phyloP scores from a whole-genome alignment of 768 basidiomycete genomes.

The Lactarius trivialis region DNA sequence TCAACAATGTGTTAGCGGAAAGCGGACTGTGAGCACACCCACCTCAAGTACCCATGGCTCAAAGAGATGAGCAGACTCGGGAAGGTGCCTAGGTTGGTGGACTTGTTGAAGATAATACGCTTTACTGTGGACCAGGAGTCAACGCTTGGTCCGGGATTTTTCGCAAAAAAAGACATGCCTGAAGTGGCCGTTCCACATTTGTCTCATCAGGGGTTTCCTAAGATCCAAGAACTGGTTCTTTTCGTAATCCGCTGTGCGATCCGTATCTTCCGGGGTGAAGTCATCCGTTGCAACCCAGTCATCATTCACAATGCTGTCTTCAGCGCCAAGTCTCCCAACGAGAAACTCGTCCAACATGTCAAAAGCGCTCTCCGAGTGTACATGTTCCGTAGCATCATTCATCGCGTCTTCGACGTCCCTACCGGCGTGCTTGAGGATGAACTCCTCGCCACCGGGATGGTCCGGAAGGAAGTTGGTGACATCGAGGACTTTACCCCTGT shows the following conservation, averaged over 20 bases:
- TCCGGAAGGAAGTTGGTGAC: slow-evolving; percentile 77
- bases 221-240: slow-evolving; percentile 92
- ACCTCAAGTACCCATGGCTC: slow-evolving; percentile 78
- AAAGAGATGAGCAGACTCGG: slow-evolving; percentile 82
- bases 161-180: slow-evolving; percentile 43
- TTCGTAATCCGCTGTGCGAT: slow-evolving; percentile 71
- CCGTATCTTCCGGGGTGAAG: slow-evolving; percentile 88
- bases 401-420: slow-evolving; percentile 76
- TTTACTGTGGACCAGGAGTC: slow-evolving; percentile 48
- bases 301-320: slow-evolving; percentile 69
- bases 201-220: slow-evolving; percentile 71
- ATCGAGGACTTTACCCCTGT: slow-evolving; percentile 82
- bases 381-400: slow-evolving; percentile 75
- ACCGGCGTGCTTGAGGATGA: slow-evolving; percentile 77
- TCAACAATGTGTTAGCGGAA: slow-evolving; percentile 1
- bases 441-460: slow-evolving; percentile 94
- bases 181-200: slow-evolving; percentile 85
- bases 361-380: slow-evolving; percentile 87
- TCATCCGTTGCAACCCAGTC: slow-evolving; percentile 89
- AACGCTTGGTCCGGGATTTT: not conserved
- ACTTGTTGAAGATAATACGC: slow-evolving; percentile 94
- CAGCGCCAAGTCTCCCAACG: slow-evolving; percentile 75
- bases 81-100: slow-evolving; percentile 88
- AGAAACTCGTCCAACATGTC: slow-evolving; percentile 85
- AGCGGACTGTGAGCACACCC: slow-evolving; percentile 19